These are phyloP conservation scores for Bacidia gigantensis DNA, from an alignment of 495 filamentous ascomycete genomes.

Conservation along the genomic window DNA sequence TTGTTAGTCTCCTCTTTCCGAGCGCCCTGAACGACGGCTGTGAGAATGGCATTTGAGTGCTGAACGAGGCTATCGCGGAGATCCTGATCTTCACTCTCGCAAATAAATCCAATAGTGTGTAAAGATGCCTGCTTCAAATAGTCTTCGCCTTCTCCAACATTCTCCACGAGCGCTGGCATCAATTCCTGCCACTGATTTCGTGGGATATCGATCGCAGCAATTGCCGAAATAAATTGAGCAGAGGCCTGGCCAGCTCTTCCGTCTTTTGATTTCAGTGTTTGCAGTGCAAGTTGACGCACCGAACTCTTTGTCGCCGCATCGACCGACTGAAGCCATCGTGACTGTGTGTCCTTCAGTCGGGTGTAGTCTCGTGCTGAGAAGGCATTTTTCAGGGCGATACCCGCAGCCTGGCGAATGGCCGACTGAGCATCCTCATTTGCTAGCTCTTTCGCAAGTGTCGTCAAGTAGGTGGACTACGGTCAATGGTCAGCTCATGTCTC, in stretches of 20 bases:
- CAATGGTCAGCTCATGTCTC: too few relatives aligned
- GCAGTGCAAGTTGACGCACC: slow-evolving; percentile 76
- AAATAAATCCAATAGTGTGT: slow-evolving; percentile 91
- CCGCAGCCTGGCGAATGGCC: slow-evolving; percentile 80
- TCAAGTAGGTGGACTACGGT: slow-evolving; percentile 69
- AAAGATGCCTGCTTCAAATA: slow-evolving; percentile 88
- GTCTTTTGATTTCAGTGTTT: slow-evolving; percentile 67
- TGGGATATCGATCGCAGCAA: slow-evolving; percentile 88
- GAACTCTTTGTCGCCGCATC: slow-evolving; percentile 62
- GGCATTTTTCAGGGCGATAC: slow-evolving; percentile 93
- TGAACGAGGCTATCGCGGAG: slow-evolving; percentile 64
- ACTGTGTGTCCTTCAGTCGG: slow-evolving; percentile 74
- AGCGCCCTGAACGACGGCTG: slow-evolving; percentile 92
- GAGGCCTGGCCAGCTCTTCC: slow-evolving; percentile 71
- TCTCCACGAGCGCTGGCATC: slow-evolving; percentile 74
- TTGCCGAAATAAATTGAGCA: slow-evolving; percentile 87
- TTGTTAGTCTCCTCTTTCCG: slow-evolving; percentile 84
- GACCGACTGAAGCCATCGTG: slow-evolving; percentile 77
- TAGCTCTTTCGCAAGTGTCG: slow-evolving; percentile 79
- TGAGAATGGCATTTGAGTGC: slow-evolving; percentile 95
- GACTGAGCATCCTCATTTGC: slow-evolving; percentile 76
- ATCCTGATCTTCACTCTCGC: slow-evolving; percentile 83
- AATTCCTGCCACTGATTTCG: slow-evolving; percentile 91
- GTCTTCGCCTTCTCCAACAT: slow-evolving; percentile 73
- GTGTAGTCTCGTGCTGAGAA: slow-evolving; percentile 82